Percentiles rank a stretch among this genome's conserved stretches.
These are phyloP conservation scores for Mucor saturninus DNA, from an alignment of 371 early-diverging fungal genomes.

Conservation along the genomic window DNA sequence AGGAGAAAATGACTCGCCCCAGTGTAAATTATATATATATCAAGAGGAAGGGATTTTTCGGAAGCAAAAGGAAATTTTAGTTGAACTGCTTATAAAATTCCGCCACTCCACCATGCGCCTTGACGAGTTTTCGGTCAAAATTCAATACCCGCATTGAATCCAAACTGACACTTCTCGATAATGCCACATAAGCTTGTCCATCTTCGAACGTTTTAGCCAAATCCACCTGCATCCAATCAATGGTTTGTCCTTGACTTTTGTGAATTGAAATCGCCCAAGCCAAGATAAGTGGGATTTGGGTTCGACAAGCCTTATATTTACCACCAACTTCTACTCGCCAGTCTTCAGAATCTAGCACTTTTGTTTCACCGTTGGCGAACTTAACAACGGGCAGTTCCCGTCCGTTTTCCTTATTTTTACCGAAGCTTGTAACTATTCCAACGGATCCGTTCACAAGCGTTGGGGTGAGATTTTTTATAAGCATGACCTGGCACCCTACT, in stretches of 20 bases:
- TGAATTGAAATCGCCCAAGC: conserved; percentile 82
- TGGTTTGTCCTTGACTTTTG: conserved; percentile 91
- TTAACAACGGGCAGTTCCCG: conserved; percentile 33
- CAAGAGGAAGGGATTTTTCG: no score
- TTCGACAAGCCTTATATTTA: conserved; percentile 22
- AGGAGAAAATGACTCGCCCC: no score
- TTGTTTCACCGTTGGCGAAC: conserved; percentile 52
- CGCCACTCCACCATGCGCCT: conserved; percentile 72
- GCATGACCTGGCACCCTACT: conserved; percentile 85
- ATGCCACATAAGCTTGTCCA: conserved; percentile 92
- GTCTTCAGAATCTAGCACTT: neutral
- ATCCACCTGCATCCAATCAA: conserved; percentile 82
- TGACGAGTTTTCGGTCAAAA: conserved; percentile 67
- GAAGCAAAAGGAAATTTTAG: neutral
- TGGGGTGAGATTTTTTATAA: conserved; percentile 74
- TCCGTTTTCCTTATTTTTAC: neutral
- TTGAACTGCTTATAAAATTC: conserved; percentile 54
- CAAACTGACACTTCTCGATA: conserved; percentile 76
- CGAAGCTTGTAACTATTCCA: conserved; percentile 73
- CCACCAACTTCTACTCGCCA: neutral
- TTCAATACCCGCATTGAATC: conserved; percentile 75
- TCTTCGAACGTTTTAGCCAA: conserved; percentile 78
- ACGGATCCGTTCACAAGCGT: conserved; percentile 86
- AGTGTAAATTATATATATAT: no score
- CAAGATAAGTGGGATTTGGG: conserved; percentile 72